Evolutionary conservation across 148 eudicot genomes (phyloP), one percentile per base, ranked within the genome.

Genomic region (Fallopia convolvulus): DNA sequence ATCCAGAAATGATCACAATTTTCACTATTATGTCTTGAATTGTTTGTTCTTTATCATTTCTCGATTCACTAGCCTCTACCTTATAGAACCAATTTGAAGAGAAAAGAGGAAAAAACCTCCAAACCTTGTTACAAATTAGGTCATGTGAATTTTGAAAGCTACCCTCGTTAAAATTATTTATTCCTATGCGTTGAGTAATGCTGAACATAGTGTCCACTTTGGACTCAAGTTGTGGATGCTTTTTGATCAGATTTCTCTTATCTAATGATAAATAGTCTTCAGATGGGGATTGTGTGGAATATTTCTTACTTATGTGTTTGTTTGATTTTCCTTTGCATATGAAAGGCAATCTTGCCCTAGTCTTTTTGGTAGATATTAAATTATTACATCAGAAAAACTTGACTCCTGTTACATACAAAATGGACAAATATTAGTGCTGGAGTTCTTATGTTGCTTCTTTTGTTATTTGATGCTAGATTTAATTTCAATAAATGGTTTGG

Each of bases 401-500:
- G 61, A 55, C 26, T 7, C 23, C 26, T 26, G 7, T 5, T 18
- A 68, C 20, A 33, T 68, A 17, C 12, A 68, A 68, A 68, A 33
- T 68, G 46, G 9, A 36, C 20, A 39, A 68, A 68, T n/a, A 10
- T 12, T 14, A 12, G 36, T 47, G n/a, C 23, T 56, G 48, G 39
- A 42, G 40, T n/a, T 32, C 32, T 77, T 70, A 65, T 47, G 66
- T 77, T 72, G 75, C 26, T 17, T 77, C 56, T 49, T 61, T 42
- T 74, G 18, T 39, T 32, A 61, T 52, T 76, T 9, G 76, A 72
- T 84, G 68, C 76, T 74, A 91, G 97, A 83, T 92, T 90, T 77
- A 87, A 84, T 36, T 92, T 95, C 66, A 92, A 90, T 70, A 92
- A 90, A 78, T 92, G 97, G 95, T 90, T 90, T 80, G 97, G 97